phyloP scores from a whole-genome alignment of 169 alveolate species.

The Neospora caninum region DNA sequence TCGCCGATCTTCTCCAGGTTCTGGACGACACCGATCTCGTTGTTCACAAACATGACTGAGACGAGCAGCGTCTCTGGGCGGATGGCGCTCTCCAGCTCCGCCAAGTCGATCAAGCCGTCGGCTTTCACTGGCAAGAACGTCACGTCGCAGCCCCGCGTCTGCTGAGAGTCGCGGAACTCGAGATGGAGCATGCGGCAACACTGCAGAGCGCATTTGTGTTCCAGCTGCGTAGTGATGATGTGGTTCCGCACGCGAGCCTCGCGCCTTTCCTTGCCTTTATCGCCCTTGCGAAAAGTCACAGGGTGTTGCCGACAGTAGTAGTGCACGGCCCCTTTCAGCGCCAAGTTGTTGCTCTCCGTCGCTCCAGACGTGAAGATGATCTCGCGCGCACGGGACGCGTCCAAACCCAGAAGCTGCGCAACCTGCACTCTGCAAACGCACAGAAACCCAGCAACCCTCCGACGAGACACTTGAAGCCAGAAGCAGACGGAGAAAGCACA shows the following conservation, averaged over 20 bases:
- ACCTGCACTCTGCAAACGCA: slow-evolving; percentile 29
- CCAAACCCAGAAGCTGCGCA: slow-evolving; percentile 44
- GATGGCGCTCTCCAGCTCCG: slow-evolving; percentile 90
- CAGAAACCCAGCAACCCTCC: no score
- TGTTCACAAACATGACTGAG: slow-evolving; percentile 94
- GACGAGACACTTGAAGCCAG: neutral
- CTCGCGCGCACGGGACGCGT: slow-evolving; percentile 75
- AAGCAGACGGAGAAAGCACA: neutral
- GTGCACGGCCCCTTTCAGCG: slow-evolving; percentile 92
- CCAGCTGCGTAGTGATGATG: slow-evolving; percentile 97
- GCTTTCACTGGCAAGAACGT: slow-evolving; percentile 58
- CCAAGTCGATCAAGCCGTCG: slow-evolving; percentile 78
- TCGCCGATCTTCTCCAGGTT: slow-evolving; percentile 93
- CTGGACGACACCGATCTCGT: slow-evolving; percentile 98
- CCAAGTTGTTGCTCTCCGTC: slow-evolving; percentile 97
- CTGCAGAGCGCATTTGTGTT: slow-evolving; percentile 97
- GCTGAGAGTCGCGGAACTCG: slow-evolving; percentile 15
- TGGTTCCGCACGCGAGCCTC: slow-evolving; percentile 81
- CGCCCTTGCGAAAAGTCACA: slow-evolving; percentile 70
- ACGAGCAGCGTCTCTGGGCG: slow-evolving; percentile 94
- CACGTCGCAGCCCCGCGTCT: slow-evolving; percentile 57
- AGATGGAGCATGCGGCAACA: slow-evolving; percentile 87
- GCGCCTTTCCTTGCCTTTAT: neutral
- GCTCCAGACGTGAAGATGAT: slow-evolving; percentile 99
- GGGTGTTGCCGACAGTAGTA: slow-evolving; percentile 53